Conservation (phyloP, 192 early-diverging fungal genomes). For the Lunasporangiospora selenospora region DNA sequence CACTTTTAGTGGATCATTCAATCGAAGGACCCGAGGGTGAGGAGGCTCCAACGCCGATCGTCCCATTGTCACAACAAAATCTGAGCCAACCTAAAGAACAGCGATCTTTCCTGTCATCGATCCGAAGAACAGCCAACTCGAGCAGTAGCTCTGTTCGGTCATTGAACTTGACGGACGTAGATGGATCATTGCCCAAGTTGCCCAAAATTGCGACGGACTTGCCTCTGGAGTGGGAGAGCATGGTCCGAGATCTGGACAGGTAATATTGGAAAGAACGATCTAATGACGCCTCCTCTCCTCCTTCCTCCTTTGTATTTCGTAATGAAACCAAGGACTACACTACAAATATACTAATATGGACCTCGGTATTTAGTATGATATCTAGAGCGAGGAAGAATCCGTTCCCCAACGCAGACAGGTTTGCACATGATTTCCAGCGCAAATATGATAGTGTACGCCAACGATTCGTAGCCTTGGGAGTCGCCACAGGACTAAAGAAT, state of each 20-base stretch:
- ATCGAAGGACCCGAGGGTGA: constrained; percentile 23
- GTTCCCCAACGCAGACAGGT: constrained; percentile 16
- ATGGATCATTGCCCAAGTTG: constrained; percentile 22
- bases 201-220: constrained; percentile 42
- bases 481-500: constrained; percentile 25
- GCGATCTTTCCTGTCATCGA: background rate
- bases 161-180: too few species aligned
- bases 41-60: constrained; percentile 18
- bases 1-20: constrained; percentile 21
- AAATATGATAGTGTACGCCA: constrained; percentile 39
- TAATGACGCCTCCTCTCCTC: too few species aligned
- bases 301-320: constrained; percentile 5
- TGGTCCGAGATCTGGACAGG: constrained; percentile 32
- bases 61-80: constrained; percentile 8
- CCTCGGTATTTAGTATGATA: too few species aligned
- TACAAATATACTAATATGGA: too few species aligned
- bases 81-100: too few species aligned
- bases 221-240: constrained; percentile 36
- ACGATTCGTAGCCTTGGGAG: constrained; percentile 33
- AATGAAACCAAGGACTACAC: too few species aligned
- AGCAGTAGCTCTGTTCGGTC: constrained; percentile 8
- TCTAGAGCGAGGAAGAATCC: constrained; percentile 15
- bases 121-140: constrained; percentile 18
- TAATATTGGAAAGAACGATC: background rate
- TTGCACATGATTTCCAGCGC: constrained; percentile 37